These are phyloP conservation scores for Psidium friedrichsthalianum DNA, from an alignment of 345 rosid genomes.

Conservation along the genomic window DNA sequence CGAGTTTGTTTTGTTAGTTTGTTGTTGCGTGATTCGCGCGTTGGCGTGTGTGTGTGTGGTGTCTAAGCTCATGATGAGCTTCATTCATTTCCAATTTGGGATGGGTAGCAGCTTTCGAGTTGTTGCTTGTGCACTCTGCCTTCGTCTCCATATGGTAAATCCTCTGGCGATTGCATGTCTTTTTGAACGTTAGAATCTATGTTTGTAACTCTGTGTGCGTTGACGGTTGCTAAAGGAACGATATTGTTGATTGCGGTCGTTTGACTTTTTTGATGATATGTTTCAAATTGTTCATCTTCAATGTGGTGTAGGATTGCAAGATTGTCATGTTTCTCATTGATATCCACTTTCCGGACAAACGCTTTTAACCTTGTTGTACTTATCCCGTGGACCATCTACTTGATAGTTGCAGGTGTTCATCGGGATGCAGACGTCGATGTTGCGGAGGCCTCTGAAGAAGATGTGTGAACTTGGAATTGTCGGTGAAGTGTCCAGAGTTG, in stretches of 20 bases:
- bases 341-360: neutral
- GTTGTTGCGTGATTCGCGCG: neutral
- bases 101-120: neutral
- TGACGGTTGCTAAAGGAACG: neutral
- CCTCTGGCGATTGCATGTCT: neutral
- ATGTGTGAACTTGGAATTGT: slow-evolving; percentile 50
- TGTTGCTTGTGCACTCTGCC: neutral
- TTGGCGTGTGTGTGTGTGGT: neutral
- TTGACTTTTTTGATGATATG: neutral
- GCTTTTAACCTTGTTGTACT: neutral
- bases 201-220: neutral
- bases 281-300: neutral
- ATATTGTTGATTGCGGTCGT: neutral
- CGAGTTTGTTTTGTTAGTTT: neutral
- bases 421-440: slow-evolving; percentile 41
- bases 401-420: slow-evolving; percentile 61
- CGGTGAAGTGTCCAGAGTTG: slow-evolving; percentile 48
- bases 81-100: neutral
- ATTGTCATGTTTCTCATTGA: neutral
- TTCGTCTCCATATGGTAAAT: neutral
- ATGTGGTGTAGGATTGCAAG: neutral
- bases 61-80: neutral
- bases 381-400: neutral
- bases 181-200: neutral
- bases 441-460: slow-evolving; percentile 40